Evolutionary conservation across 108 stramenopile species (phyloP).

Genomic region (Cyclotella distinguenda): DNA sequence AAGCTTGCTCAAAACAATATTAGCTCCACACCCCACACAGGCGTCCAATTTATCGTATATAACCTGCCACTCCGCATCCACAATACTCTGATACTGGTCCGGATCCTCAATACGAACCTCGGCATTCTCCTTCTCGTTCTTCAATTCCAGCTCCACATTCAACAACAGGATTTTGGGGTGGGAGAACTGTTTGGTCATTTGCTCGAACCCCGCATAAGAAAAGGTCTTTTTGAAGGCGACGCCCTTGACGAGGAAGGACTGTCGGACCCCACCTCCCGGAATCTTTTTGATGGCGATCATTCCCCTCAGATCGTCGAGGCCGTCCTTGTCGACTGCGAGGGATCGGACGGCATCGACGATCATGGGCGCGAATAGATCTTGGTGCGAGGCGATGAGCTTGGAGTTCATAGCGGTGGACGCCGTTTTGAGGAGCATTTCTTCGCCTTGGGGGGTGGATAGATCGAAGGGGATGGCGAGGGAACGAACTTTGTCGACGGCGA

Average conservation of each 20-base stretch:
- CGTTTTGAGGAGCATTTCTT: constrained; percentile 92
- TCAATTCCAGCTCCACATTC: constrained; percentile 99
- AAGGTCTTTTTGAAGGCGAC: constrained; percentile 99
- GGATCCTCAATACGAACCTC: constrained; percentile 98
- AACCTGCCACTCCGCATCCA: constrained; percentile 99
- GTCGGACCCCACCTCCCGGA: constrained; percentile 93
- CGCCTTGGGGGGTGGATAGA: constrained; percentile 44
- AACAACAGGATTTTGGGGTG: constrained; percentile 92
- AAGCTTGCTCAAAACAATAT: constrained; percentile 94
- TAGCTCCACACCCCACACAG: constrained; percentile 91
- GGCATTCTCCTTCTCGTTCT: constrained; percentile 98
- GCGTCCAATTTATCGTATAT: constrained; percentile 98
- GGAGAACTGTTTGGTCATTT: constrained; percentile 96
- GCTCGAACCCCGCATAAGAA: constrained; percentile 99
- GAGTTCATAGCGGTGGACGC: constrained; percentile 97
- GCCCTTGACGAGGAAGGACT: constrained; percentile 92
- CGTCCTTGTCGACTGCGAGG: constrained; percentile 54
- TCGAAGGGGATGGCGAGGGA: constrained; percentile 71
- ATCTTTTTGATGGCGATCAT: constrained; percentile 97
- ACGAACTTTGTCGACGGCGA: constrained; percentile 78
- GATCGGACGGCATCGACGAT: constrained; percentile 92
- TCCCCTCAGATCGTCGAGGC: constrained; percentile 72
- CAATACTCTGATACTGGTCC: constrained; percentile 96
- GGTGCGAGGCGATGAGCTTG: constrained; percentile 95
- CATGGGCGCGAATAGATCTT: constrained; percentile 98